Evolutionary conservation across 2,329 filamentous ascomycete genomes (phyloP).

Genomic region (Cryphonectria radicalis): DNA sequence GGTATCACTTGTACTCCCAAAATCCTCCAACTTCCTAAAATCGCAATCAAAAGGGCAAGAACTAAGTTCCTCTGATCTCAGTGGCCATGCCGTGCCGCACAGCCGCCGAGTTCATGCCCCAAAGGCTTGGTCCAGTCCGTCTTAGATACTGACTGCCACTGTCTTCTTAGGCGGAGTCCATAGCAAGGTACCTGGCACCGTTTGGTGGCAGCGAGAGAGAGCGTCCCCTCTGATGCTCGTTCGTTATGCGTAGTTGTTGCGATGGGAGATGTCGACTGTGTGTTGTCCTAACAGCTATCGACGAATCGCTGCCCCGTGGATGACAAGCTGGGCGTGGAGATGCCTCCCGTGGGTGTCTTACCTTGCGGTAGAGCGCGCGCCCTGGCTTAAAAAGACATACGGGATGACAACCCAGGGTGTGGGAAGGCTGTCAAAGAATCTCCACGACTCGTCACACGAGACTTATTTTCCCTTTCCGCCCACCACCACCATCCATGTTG

Average conservation of each 20-base stretch:
- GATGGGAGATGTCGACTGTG: not conserved
- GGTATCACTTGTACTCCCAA: slow-evolving; percentile 22
- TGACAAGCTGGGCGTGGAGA: not conserved
- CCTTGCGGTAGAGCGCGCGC: not conserved
- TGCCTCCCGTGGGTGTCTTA: not conserved
- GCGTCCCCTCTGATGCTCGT: not conserved
- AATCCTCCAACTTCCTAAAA: slow-evolving; percentile 1
- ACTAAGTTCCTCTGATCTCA: not conserved
- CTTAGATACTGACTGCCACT: not conserved
- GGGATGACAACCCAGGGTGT: not conserved
- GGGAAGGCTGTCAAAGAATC: not conserved
- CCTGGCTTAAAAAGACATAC: not conserved
- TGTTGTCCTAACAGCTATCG: not conserved
- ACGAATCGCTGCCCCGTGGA: not conserved
- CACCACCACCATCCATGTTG: not conserved
- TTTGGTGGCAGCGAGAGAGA: not conserved
- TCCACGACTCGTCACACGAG: not conserved
- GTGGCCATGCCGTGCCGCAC: not conserved
- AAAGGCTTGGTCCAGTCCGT: not conserved
- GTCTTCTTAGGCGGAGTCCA: not conserved
- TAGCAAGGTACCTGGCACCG: not conserved
- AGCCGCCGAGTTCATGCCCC: not conserved
- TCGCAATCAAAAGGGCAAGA: slow-evolving; percentile 14
- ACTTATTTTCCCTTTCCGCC: no score
- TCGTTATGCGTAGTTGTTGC: not conserved